Base-by-base conservation (phyloP, 2,329 filamentous ascomycete genomes). In the Pseudogymnoascus sp. region DNA sequence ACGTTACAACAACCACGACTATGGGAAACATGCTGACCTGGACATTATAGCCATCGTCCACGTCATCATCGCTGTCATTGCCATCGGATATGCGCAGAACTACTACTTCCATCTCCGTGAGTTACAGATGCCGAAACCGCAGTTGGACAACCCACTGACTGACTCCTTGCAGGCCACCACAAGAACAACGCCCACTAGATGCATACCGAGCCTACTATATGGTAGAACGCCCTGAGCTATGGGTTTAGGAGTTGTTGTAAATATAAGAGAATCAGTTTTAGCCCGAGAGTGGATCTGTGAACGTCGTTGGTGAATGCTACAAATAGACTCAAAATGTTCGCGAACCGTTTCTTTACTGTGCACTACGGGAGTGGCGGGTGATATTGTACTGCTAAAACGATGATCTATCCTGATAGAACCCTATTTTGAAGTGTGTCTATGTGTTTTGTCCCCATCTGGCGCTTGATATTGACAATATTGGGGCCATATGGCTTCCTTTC, bases 51-150 rank as follows among this genome's bases (percentile, higher is more conserved):
- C 95, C 69, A 85, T 99, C 75, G 83, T 96, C 73, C 95, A 99
- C 79, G 83, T 86, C 72, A 88, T 99, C 73, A 87, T 84, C 71
- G 82, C 86, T 75, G 80, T 99, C 67, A 80, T 96, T 69, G 79
- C 86, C 69, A 76, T 97, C 71, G 93, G 95, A 74, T 99, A 99
- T 80, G 90, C 89, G 73, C 91, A 97, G 82, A 93, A 96, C 83
- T 99, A 99, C 88, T 97, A 99, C 86, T 97, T 96, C 90, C 96
- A 99, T 81, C 85, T 99, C 75, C 91, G 95, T 99, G 87, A 79
- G 91, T 86, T 63, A 64, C 26, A 34, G 51, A 26, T n/a, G 34
- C 51, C 39, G 31, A 11, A 29, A 37, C n/a, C 51, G 51, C 51
- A 34, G 34, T 57, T 34, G 29, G 29, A 57, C 51, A 57, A 21